Evolutionary conservation across 805 yeast genomes (phyloP).

Genomic region (Schizosaccharomyces osmophilus): DNA sequence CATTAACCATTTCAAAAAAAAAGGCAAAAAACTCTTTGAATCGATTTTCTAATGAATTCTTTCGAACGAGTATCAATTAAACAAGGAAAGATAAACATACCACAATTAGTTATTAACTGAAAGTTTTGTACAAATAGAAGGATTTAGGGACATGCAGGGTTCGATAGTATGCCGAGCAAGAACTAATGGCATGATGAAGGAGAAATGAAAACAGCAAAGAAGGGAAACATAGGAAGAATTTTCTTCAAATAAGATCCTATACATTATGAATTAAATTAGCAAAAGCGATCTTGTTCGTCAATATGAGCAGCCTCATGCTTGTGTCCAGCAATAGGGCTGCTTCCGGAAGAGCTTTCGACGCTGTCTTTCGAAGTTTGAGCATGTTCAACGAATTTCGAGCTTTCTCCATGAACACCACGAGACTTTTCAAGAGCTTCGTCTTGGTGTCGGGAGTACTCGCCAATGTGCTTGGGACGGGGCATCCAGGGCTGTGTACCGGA

Average conservation of each 20-base stretch:
- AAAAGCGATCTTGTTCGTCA: background rate
- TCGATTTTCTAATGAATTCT: too few relatives aligned
- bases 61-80: too few relatives aligned
- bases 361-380: background rate
- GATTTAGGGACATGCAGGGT: too few relatives aligned
- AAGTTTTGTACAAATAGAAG: too few relatives aligned
- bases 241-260: background rate
- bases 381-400: background rate
- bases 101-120: too few relatives aligned
- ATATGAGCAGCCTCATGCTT: background rate
- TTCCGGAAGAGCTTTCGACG: background rate
- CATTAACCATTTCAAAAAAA: too few relatives aligned
- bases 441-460: background rate
- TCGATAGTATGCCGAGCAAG: too few relatives aligned
- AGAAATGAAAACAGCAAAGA: too few relatives aligned
- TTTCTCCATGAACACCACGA: background rate
- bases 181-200: too few relatives aligned
- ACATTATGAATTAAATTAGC: background rate
- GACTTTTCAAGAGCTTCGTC: background rate
- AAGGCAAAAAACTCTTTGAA: too few relatives aligned
- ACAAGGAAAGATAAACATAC: too few relatives aligned
- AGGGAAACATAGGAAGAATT: too few relatives aligned
- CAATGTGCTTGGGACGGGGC: background rate
- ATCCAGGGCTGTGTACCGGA: conserved; percentile 3
- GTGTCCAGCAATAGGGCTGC: background rate